Base-by-base conservation (phyloP, 768 basidiomycete genomes). In the Phanerochaete sordida region DNA sequence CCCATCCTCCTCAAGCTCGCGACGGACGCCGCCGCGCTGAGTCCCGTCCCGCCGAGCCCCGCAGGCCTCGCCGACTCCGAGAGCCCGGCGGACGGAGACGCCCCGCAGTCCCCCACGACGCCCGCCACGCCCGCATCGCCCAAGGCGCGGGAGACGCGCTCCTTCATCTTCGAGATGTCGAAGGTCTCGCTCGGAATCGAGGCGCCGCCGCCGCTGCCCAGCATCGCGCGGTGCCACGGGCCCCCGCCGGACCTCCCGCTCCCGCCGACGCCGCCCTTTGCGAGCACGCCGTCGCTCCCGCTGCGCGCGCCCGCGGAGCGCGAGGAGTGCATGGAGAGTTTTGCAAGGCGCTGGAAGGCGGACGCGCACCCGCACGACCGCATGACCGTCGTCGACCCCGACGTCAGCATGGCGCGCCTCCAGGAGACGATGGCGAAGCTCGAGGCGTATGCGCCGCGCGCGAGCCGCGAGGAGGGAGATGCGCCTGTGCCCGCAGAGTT, bases 361-460 rank as follows among this genome's bases (percentile, higher is more conserved):
- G 33, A 58, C 26, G 47, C 27, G 16, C 26, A 46, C 15, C 31
- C 13, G 6, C 44, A 28, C 56, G 49, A 62, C 37, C 27, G 65
- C 45, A n/a, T 62, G 58, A 64, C 65, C 24, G 54, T 54, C 19
- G 57, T 66, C 21, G 65, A 66, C 39, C 63, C 63, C 23, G 58
- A 62, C 28, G 49, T 28, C 44, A 66, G 65, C 57, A 64, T 66
- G 63, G 60, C 61, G 21, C 48, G 49, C 33, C 57, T 66, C 37
- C 61, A 62, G 54, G 30, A 39, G 61, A 66, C 56, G 43, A 58
- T 66, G 39, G 61, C 61, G 26, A 62, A 62, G 57, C 53, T 66
- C 33, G 63, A 59, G 44, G 45, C 58, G 39, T 57, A 61, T 46
- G 58, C 53, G n/a, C 62, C 62, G 11, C 27, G 61, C 28, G 9